These are phyloP conservation scores for Suhomyces bolitotheri DNA, from an alignment of 1,139 yeast genomes.

Conservation along the genomic window DNA sequence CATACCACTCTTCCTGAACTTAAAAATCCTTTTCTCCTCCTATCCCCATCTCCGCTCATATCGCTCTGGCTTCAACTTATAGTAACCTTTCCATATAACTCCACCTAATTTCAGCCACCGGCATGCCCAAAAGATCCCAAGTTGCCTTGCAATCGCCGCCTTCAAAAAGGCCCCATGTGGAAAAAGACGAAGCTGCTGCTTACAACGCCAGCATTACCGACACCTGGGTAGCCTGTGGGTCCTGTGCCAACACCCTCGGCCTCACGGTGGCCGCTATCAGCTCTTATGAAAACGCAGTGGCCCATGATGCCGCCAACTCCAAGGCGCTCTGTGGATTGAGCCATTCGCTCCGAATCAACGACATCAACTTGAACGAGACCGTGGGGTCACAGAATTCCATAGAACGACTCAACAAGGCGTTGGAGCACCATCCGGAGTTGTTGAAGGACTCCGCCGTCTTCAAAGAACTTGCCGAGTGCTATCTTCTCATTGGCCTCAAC, in stretches of 20 bases:
- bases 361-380: constrained; percentile 36
- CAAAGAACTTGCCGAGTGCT: constrained; percentile 53
- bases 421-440: constrained; percentile 36
- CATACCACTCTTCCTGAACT: too few species aligned
- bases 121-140: constrained; percentile 14
- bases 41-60: neutral
- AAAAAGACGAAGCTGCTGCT: constrained; percentile 11
- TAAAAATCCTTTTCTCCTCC: neutral
- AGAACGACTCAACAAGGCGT: constrained; percentile 41
- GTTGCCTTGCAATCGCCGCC: constrained; percentile 12
- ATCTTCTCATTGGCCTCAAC: constrained; percentile 44
- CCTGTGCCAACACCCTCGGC: constrained; percentile 50
- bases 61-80: too few species aligned
- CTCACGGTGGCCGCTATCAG: constrained; percentile 41
- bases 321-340: constrained; percentile 47
- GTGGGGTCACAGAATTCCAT: constrained; percentile 45
- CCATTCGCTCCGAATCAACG: constrained; percentile 39
- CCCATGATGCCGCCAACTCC: constrained; percentile 42
- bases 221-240: constrained; percentile 54
- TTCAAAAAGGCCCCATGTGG: constrained; percentile 10
- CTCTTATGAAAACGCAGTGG: constrained; percentile 49
- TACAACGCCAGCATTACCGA: constrained; percentile 31
- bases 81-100: neutral
- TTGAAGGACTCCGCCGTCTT: constrained; percentile 38
- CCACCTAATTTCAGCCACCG: too few species aligned